Conservation (phyloP, 202 grass and related monocot genomes). For the Setaria italica region DNA sequence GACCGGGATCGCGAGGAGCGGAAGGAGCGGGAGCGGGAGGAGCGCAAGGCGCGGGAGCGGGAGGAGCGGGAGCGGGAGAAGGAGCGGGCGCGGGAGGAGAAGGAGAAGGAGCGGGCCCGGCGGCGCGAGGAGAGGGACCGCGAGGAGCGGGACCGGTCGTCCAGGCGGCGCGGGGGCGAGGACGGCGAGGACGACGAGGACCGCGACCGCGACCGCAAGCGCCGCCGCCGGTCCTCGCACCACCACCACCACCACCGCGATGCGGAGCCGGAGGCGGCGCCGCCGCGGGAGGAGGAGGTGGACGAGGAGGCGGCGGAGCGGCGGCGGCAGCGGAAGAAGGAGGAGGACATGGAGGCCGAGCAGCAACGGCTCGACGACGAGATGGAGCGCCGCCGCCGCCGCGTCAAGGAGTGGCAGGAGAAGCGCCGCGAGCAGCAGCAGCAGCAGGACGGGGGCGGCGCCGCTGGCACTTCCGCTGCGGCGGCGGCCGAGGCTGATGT, state of each 20-base stretch:
- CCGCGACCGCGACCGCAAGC: conserved; percentile 69
- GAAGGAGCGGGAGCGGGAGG: conserved; percentile 32
- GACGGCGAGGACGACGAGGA: conserved; percentile 57
- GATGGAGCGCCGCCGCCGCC: conserved; percentile 82
- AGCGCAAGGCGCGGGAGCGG: conserved; percentile 31
- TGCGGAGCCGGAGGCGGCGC: conserved; percentile 36
- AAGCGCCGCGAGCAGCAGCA: conserved; percentile 60
- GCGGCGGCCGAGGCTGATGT: conserved; percentile 29
- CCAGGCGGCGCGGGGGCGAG: conserved; percentile 48
- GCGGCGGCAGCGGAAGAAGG: conserved; percentile 57
- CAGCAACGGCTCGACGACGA: conserved; percentile 90
- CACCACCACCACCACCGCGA: conserved; percentile 56
- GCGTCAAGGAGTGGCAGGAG: conserved; percentile 97
- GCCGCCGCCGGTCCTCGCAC: conserved; percentile 61
- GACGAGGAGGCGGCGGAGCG: conserved; percentile 59
- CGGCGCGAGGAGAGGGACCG: conserved; percentile 43
- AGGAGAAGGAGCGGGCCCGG: conserved; percentile 47
- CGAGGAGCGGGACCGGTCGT: conserved; percentile 56
- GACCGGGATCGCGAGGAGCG: conserved; percentile 50
- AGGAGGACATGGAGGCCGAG: conserved; percentile 90
- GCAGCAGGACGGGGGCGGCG: conserved; percentile 41
- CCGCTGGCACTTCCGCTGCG: background rate
- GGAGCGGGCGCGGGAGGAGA: conserved; percentile 46
- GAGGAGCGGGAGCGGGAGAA: conserved; percentile 34
- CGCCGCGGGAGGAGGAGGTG: conserved; percentile 41